These are phyloP conservation scores for Anacardium occidentale DNA, from an alignment of 345 rosid genomes.

Conservation along the genomic window DNA sequence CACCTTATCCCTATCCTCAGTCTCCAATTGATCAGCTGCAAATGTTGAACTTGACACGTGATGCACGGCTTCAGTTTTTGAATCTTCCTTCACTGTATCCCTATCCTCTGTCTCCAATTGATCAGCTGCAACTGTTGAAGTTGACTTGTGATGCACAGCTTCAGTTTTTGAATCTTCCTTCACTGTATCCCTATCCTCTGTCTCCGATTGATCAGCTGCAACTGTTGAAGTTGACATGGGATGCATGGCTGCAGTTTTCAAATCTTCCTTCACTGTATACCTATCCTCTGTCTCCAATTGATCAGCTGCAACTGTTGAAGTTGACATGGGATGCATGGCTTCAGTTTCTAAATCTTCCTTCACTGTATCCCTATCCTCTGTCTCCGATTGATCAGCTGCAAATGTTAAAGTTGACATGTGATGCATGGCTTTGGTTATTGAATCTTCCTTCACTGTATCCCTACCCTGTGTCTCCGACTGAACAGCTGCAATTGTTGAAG, in stretches of 20 bases:
- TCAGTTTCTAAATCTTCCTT: constrained; percentile 21
- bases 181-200: constrained; percentile 12
- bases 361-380: constrained; percentile 12
- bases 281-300: constrained; percentile 17
- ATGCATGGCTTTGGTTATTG: constrained; percentile 18
- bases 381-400: constrained; percentile 21
- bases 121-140: constrained; percentile 26
- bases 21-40: constrained; percentile 21
- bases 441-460: constrained; percentile 14
- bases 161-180: constrained; percentile 22
- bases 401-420: neutral
- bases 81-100: constrained; percentile 14
- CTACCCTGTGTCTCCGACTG: constrained; percentile 16
- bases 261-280: constrained; percentile 14
- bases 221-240: neutral
- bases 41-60: neutral
- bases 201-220: constrained; percentile 21
- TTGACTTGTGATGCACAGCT: constrained; percentile 17
- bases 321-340: constrained; percentile 6
- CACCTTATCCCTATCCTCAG: constrained; percentile 11
- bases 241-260: constrained; percentile 17
- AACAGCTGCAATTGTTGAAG: constrained; percentile 25
- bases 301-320: constrained; percentile 15
- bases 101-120: constrained; percentile 17
- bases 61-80: constrained; percentile 18